A percentile compares a stretch with the other conserved stretches of the same genome.
These are phyloP conservation scores for Leccinum variicolor DNA, from an alignment of 768 basidiomycete species.

Conservation along the genomic window DNA sequence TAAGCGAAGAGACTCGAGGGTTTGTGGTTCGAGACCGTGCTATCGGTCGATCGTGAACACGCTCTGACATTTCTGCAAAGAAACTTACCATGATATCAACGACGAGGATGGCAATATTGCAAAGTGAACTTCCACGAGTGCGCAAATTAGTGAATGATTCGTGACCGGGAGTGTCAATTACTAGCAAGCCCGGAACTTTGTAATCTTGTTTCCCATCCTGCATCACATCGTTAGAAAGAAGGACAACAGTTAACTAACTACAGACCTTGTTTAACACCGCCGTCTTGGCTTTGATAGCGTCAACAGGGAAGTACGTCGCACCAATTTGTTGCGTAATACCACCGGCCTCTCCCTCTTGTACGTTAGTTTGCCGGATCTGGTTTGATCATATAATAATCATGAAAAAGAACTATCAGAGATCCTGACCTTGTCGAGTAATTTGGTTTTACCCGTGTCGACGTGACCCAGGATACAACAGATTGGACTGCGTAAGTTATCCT, in stretches of 20 bases:
- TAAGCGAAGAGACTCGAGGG: constrained; percentile 90
- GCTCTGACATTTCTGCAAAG: not conserved
- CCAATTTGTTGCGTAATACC: constrained; percentile 99
- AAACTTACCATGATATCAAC: constrained; percentile 92
- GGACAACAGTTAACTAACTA: constrained; percentile 1
- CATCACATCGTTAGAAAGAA: constrained; percentile 5
- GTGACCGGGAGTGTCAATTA: constrained; percentile 99
- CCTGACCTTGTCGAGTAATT: constrained; percentile 89
- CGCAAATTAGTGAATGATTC: constrained; percentile 98
- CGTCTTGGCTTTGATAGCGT: constrained; percentile 92
- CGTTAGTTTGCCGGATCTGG: constrained; percentile 98
- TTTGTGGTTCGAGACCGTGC: constrained; percentile 99
- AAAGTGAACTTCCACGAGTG: constrained; percentile 91
- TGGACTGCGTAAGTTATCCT: constrained; percentile 89
- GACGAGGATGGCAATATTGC: constrained; percentile 98
- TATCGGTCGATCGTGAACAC: constrained; percentile 27
- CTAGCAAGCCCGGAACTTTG: constrained; percentile 92
- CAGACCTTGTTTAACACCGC: constrained; percentile 83
- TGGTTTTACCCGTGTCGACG: constrained; percentile 99
- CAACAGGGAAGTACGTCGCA: constrained; percentile 97
- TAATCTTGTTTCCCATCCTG: constrained; percentile 84
- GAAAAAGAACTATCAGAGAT: not conserved
- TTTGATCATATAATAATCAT: constrained; percentile 3
- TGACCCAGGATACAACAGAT: constrained; percentile 99
- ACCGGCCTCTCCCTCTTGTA: constrained; percentile 98